phyloP scores from a whole-genome alignment of 257 asterid species.

The Rubia yunnanensis region DNA sequence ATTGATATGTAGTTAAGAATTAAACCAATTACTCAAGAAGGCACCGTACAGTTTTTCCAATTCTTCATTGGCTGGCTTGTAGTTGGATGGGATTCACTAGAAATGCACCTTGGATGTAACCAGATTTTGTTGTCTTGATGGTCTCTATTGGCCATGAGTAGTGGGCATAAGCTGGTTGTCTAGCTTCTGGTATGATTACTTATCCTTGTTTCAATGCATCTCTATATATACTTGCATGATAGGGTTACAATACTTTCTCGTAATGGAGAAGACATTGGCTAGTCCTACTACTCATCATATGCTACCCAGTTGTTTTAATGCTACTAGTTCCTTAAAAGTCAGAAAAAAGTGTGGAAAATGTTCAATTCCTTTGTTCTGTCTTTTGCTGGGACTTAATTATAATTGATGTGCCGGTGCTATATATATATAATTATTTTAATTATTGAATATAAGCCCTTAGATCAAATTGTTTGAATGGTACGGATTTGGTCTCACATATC shows the following conservation, averaged over 20 bases:
- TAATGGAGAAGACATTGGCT: background rate
- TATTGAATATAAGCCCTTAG: too few species aligned
- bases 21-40: background rate
- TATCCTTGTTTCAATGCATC: background rate
- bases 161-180: background rate
- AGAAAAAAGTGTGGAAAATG: background rate
- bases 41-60: background rate
- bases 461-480: too few species aligned
- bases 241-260: background rate
- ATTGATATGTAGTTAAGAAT: background rate
- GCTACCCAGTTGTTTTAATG: background rate
- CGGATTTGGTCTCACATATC: too few species aligned
- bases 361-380: background rate
- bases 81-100: background rate
- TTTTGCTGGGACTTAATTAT: background rate
- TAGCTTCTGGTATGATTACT: conserved; percentile 2
- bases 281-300: background rate
- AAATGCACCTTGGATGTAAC: background rate
- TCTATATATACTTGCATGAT: background rate
- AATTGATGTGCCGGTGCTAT: background rate
- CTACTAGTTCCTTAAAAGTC: background rate
- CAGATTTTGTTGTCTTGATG: background rate
- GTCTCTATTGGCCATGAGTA: background rate
- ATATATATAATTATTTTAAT: background rate
- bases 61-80: background rate